A percentile compares a stretch with the other conserved stretches of the same genome.
phyloP scores from a whole-genome alignment of 441 rosid species.

The Croton setiger region DNA sequence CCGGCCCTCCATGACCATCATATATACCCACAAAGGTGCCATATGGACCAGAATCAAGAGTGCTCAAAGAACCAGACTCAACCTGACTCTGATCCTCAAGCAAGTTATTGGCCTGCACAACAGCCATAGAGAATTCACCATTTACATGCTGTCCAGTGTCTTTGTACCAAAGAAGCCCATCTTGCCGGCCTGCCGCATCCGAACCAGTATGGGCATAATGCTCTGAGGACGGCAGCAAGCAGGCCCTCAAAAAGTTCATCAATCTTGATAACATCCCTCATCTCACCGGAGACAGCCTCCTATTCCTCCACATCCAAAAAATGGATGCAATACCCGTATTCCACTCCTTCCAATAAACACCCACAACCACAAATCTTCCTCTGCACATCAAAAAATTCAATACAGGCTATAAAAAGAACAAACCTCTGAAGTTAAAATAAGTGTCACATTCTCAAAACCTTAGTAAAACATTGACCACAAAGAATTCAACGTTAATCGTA shows the following conservation, averaged over 20 bases:
- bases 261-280: conserved; percentile 97
- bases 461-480: neutral
- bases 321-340: conserved; percentile 33
- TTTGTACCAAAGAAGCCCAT: conserved; percentile 89
- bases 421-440: conserved; percentile 9
- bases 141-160: conserved; percentile 75
- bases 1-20: conserved; percentile 98
- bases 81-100: conserved; percentile 97
- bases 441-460: neutral
- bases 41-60: conserved; percentile 62
- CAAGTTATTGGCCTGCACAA: conserved; percentile 92
- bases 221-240: conserved; percentile 64
- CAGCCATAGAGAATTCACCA: conserved; percentile 99
- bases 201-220: conserved; percentile 39
- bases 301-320: conserved; percentile 50
- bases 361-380: conserved; percentile 2
- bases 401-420: neutral
- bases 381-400: conserved; percentile 14
- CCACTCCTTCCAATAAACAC: conserved; percentile 10
- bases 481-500: conserved; percentile 11
- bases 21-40: conserved; percentile 93
- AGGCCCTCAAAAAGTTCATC: conserved; percentile 84
- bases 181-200: conserved; percentile 76
- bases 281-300: conserved; percentile 63
- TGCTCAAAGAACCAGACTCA: conserved; percentile 75